These are phyloP conservation scores for Skeletonema potamos DNA, from an alignment of 108 stramenopile species.

Conservation along the genomic window DNA sequence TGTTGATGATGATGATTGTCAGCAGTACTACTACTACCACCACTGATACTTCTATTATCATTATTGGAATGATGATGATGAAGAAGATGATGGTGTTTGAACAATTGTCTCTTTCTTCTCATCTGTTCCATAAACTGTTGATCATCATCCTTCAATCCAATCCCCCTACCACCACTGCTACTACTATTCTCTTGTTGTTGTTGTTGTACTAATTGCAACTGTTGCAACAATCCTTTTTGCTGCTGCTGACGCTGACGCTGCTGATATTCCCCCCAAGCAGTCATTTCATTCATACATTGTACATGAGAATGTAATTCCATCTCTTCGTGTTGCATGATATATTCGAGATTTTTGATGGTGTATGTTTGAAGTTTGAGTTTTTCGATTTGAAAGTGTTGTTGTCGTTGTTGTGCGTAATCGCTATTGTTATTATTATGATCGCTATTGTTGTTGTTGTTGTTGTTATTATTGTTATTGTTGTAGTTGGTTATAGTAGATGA, in stretches of 20 bases:
- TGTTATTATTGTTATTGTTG: conserved; percentile 21
- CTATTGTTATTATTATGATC: not conserved
- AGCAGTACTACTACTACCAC: too few relatives aligned
- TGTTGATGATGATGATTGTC: conserved; percentile 1
- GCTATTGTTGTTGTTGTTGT: conserved; percentile 6
- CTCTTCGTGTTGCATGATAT: conserved; percentile 59
- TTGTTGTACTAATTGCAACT: too few relatives aligned
- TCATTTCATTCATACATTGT: conserved; percentile 51
- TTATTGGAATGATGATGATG: too few relatives aligned
- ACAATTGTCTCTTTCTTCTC: conserved; percentile 16
- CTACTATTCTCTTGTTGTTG: conserved; percentile 4
- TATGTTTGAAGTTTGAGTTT: conserved; percentile 41
- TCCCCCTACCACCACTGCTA: conserved; percentile 54
- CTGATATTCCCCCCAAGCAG: conserved; percentile 26
- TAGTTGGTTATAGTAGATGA: not conserved
- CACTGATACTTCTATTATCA: too few relatives aligned
- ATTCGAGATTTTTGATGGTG: conserved; percentile 71
- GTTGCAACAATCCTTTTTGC: conserved; percentile 10
- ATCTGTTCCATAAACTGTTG: conserved; percentile 43
- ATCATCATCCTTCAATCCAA: conserved; percentile 62
- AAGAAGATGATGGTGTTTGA: too few relatives aligned
- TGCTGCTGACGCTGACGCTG: conserved; percentile 17
- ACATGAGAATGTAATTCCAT: conserved; percentile 48
- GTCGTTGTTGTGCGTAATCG: conserved; percentile 39
- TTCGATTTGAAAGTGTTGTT: conserved; percentile 41